These are phyloP conservation scores for Penicillium griseofulvum DNA, from an alignment of 2,329 filamentous ascomycete genomes.

Conservation along the genomic window DNA sequence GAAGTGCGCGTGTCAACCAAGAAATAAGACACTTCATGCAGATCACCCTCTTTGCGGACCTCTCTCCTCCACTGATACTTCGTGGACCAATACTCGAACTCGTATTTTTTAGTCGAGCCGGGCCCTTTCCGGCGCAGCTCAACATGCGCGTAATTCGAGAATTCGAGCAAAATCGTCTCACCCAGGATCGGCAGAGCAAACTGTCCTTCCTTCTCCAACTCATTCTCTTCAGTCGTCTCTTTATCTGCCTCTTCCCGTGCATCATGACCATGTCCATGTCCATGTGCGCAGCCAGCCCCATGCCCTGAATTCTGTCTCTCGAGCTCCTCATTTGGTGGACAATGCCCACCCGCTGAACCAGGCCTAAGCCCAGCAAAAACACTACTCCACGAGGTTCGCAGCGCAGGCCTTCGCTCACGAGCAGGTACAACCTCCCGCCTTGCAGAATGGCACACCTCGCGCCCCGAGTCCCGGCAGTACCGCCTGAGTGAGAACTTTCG, in stretches of 20 bases:
- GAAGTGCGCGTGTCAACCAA: conserved; percentile 67
- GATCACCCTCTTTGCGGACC: conserved; percentile 63
- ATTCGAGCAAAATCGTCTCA: conserved; percentile 85
- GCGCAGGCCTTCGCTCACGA: conserved; percentile 49
- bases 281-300: neutral
- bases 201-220: conserved; percentile 9
- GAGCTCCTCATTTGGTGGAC: conserved; percentile 41
- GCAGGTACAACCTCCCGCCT: conserved; percentile 61
- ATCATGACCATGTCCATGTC: neutral
- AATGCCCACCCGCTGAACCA: conserved; percentile 53
- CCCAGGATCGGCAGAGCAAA: conserved; percentile 50
- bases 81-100: conserved; percentile 91
- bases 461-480: conserved; percentile 88
- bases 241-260: neutral
- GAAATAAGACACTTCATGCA: conserved; percentile 71
- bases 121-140: conserved; percentile 70
- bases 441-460: conserved; percentile 84
- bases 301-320: conserved; percentile 61
- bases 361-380: conserved; percentile 56
- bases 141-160: conserved; percentile 94
- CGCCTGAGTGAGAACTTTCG: conserved; percentile 87
- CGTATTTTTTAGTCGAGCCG: conserved; percentile 71
- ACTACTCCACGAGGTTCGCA: conserved; percentile 60
- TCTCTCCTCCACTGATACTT: conserved; percentile 80
- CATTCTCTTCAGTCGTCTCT: conserved; percentile 1